Evolutionary conservation across 805 yeast species (phyloP).

Genomic region (Saccharomycopsis capsularis): DNA sequence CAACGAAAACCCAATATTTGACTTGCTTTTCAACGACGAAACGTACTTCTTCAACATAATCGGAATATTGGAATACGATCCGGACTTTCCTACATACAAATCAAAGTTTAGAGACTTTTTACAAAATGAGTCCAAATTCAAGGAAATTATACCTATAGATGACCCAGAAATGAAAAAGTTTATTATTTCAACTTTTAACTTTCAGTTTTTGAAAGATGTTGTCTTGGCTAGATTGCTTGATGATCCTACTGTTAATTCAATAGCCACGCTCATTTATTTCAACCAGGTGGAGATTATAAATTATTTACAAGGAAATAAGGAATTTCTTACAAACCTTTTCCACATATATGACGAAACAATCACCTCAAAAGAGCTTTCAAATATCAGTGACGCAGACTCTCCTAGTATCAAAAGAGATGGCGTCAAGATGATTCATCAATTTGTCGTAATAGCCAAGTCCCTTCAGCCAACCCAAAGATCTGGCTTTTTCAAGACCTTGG

Average conservation of each 20-base stretch:
- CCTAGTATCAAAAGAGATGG: constrained; percentile 53
- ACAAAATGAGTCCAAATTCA: constrained; percentile 50
- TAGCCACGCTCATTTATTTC: constrained; percentile 58
- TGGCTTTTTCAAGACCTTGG: constrained; percentile 55
- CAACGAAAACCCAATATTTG: constrained; percentile 60
- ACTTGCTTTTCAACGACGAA: constrained; percentile 47
- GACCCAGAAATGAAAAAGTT: constrained; percentile 43
- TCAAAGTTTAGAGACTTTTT: constrained; percentile 73
- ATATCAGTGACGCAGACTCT: constrained; percentile 5
- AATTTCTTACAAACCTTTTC: constrained; percentile 55
- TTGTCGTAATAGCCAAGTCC: constrained; percentile 65
- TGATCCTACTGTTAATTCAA: constrained; percentile 63
- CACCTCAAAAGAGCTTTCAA: not conserved
- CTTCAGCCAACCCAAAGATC: constrained; percentile 58
- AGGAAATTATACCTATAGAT: constrained; percentile 61
- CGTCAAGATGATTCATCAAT: constrained; percentile 71
- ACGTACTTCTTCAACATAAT: constrained; percentile 30
- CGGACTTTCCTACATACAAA: constrained; percentile 72
- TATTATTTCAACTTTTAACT: constrained; percentile 66
- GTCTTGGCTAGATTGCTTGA: constrained; percentile 77
- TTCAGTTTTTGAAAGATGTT: constrained; percentile 81
- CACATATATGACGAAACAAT: constrained; percentile 37
- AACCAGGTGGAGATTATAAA: constrained; percentile 64
- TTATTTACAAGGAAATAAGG: constrained; percentile 43
- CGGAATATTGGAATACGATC: constrained; percentile 85